phyloP scores from a whole-genome alignment of 768 basidiomycete species.

The Leucocoprinus leucothites region DNA sequence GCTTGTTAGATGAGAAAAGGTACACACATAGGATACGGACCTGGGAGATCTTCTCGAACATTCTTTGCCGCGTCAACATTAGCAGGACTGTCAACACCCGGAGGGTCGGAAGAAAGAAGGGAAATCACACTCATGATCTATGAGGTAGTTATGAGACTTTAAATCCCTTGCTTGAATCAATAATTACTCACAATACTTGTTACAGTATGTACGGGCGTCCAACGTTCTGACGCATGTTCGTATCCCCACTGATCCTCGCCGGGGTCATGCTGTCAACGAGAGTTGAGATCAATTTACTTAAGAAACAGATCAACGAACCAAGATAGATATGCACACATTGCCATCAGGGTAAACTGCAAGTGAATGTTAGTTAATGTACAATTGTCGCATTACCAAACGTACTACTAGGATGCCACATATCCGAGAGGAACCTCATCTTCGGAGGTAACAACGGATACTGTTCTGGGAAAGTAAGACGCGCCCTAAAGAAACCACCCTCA shows the following conservation, averaged over 20 bases:
- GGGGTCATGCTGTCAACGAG: conserved; percentile 71
- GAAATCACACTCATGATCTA: conserved; percentile 97
- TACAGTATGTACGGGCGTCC: conserved; percentile 96
- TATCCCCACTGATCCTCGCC: conserved; percentile 97
- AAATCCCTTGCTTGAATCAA: neutral
- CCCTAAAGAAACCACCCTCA: conserved; percentile 96
- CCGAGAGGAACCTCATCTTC: conserved; percentile 94
- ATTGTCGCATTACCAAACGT: conserved; percentile 23
- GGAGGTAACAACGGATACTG: conserved; percentile 92
- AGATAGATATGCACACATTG: conserved; percentile 92
- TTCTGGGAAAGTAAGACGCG: conserved; percentile 81
- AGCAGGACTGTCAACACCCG: conserved; percentile 91
- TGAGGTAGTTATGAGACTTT: neutral
- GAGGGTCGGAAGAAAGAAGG: conserved; percentile 86
- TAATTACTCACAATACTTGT: conserved; percentile 75
- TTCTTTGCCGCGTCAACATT: conserved; percentile 96
- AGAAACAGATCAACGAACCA: conserved; percentile 43
- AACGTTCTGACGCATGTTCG: conserved; percentile 94
- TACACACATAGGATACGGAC: conserved; percentile 33
- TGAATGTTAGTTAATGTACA: conserved; percentile 10
- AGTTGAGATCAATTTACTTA: neutral
- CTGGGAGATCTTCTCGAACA: conserved; percentile 58
- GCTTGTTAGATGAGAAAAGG: conserved; percentile 4
- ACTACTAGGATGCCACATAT: conserved; percentile 99
- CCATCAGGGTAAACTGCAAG: conserved; percentile 86